Evolutionary conservation across 331 rosid genomes (phyloP), one percentile per base, ranked within the genome.

Genomic region (Quercus lobata): DNA sequence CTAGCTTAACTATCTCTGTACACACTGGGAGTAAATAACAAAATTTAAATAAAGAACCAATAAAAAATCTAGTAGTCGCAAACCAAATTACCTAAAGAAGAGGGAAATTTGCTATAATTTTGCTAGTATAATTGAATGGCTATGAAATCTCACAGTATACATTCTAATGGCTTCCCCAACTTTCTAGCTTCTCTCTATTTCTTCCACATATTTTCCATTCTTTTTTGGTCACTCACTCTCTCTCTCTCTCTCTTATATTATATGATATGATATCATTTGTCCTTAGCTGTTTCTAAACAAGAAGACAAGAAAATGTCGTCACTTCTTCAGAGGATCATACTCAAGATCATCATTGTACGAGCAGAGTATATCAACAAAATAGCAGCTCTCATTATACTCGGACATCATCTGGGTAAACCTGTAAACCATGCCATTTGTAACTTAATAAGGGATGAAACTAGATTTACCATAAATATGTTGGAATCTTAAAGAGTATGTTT

Each of bases 391-490:
- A 10, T 85, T 76, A 80, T 41, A 34, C 49, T 80, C 75, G 30
- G 35, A 41, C 61, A 61, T 8, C 78, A 63, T 69, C 76, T 16
- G 85, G 87, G 54, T 46, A 49, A 76, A 88, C 80, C 91, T 89
- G 90, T 80, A 78, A 65, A 77, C 25, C 56, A 79, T 46, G 19
- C 41, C 32, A 15, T 37, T 22, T 78, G 27, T 34, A 68, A 53
- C 57, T 37, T 17, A 30, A 12, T 0, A 10, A 65, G 7, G 46
- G 22, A 30, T 15, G 46, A 17, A 32, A 61, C 21, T 65, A 65
- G 18, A 65, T 29, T 65, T 65, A 65, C 11, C 18, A 18, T 3
- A 65, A 29, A 7, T 24, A 24, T 4, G 30, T 7, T 29, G 54
- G 53, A 29, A 77, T 52, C 37, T 65, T 15, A 18, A 55, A 78